These are phyloP conservation scores for Malus sylvestris DNA, from an alignment of 306 rosid species.

Conservation along the genomic window DNA sequence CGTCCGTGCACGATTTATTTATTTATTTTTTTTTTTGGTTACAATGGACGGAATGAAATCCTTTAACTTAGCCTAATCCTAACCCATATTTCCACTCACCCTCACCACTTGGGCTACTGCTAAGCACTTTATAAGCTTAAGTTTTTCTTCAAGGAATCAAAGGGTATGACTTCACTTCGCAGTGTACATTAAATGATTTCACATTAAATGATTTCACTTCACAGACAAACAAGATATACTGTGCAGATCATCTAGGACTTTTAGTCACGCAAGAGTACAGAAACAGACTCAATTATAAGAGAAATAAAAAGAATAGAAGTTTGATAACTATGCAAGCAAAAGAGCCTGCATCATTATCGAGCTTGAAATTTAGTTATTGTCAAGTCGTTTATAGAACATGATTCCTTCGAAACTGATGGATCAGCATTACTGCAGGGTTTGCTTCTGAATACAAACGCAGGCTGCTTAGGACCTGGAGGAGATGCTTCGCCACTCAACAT, in stretches of 20 bases:
- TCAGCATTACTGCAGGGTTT: background rate
- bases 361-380: constrained; percentile 2
- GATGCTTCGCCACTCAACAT: constrained; percentile 39
- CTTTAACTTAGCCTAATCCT: no score
- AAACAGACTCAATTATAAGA: no score
- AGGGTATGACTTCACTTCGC: background rate
- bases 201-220: no score
- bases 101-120: no score
- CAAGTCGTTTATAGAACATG: background rate
- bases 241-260: background rate
- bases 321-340: no score
- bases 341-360: background rate
- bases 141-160: background rate
- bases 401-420: background rate
- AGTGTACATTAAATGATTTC: background rate
- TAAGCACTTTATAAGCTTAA: no score
- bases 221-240: background rate
- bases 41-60: no score
- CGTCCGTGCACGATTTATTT: background rate
- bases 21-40: no score
- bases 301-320: background rate
- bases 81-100: no score
- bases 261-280: background rate
- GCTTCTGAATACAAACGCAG: constrained; percentile 1
- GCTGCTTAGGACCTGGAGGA: constrained; percentile 12